Conservation (phyloP, 305 asterid species). For the Solanum hybrid region DNA sequence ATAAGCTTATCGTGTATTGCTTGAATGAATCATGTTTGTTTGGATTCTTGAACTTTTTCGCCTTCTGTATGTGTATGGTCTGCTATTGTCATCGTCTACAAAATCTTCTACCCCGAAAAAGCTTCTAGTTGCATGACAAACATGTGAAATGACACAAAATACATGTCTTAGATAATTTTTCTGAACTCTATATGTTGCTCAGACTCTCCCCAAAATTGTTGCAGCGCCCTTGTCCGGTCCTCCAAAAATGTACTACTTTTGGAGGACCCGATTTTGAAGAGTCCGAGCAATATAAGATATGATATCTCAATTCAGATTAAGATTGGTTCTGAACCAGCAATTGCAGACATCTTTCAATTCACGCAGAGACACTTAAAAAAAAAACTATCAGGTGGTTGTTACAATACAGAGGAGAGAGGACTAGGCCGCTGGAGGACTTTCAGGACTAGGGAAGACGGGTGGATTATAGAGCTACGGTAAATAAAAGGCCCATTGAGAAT, state of each 20-base stretch:
- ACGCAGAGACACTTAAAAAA: too few relatives aligned
- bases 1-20: too few relatives aligned
- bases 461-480: background rate
- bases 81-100: slow-evolving; percentile 33
- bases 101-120: too few relatives aligned
- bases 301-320: background rate
- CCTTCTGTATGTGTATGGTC: slow-evolving; percentile 50
- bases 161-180: background rate
- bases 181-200: background rate
- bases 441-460: background rate
- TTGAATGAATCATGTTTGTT: too few relatives aligned
- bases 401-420: background rate
- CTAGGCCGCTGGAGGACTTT: background rate
- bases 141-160: background rate
- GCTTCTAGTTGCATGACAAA: too few relatives aligned
- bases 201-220: background rate
- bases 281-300: background rate
- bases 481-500: too few relatives aligned
- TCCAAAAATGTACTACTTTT: background rate
- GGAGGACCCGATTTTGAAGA: background rate
- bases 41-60: too few relatives aligned
- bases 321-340: too few relatives aligned
- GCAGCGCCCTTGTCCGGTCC: background rate
- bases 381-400: background rate
- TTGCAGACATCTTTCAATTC: too few relatives aligned